Evolutionary conservation across 2,329 filamentous ascomycete genomes (phyloP).

Genomic region (Ophiostoma sp.): DNA sequence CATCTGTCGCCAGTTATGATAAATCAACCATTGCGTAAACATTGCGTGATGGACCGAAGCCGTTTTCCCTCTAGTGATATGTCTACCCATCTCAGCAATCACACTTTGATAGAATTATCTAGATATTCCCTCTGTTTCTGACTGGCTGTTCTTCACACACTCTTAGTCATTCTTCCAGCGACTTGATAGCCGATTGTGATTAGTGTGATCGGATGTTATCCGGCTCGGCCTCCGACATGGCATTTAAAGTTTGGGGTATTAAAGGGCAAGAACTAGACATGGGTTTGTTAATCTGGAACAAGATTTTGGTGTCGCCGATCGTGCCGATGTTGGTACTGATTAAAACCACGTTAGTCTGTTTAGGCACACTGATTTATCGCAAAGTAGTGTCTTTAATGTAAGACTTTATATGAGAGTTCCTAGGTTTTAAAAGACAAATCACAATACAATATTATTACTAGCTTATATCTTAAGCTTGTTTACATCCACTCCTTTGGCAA

Average conservation of each 20-base stretch:
- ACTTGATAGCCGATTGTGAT: neutral
- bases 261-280: neutral
- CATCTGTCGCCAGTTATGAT: neutral
- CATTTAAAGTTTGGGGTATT: neutral
- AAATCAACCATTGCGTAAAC: neutral
- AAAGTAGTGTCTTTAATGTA: no score
- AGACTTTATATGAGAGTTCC: no score
- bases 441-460: no score
- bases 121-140: neutral
- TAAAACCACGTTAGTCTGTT: neutral
- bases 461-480: no score
- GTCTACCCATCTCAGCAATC: neutral
- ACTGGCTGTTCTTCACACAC: neutral
- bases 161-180: neutral
- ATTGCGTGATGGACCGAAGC: neutral
- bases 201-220: neutral
- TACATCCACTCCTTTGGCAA: no score
- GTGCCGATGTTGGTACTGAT: neutral
- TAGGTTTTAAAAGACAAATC: no score
- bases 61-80: neutral
- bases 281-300: neutral
- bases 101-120: neutral
- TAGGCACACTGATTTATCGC: no score
- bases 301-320: neutral
- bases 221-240: neutral